phyloP scores from a whole-genome alignment of 345 rosid species.

The Gossypium australe region DNA sequence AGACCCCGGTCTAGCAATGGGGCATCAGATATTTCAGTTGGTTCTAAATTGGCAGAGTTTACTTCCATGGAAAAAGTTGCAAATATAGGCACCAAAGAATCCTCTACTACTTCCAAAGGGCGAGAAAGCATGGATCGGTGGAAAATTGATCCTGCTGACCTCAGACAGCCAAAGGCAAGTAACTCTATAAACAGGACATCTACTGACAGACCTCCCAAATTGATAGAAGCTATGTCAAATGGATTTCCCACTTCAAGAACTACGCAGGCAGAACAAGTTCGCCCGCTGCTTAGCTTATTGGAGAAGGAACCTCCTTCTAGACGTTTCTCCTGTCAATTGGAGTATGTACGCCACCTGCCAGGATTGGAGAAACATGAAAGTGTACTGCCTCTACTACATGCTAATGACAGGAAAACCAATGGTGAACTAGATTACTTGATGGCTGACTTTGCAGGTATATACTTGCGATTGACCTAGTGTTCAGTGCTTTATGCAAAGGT shows the following conservation, averaged over 20 bases:
- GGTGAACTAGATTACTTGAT: conserved; percentile 89
- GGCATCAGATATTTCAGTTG: conserved; percentile 37
- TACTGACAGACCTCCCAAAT: conserved; percentile 66
- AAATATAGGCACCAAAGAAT: conserved; percentile 26
- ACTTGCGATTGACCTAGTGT: neutral
- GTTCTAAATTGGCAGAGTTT: conserved; percentile 32
- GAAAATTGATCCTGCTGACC: conserved; percentile 47
- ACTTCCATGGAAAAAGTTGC: conserved; percentile 31
- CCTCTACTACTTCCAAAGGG: conserved; percentile 29
- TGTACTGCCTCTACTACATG: conserved; percentile 78
- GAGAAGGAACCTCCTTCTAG: conserved; percentile 96
- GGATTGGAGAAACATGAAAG: conserved; percentile 95
- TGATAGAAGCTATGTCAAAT: conserved; percentile 55
- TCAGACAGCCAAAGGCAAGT: conserved; percentile 43
- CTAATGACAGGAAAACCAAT: conserved; percentile 78
- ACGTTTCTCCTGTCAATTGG: conserved; percentile 85
- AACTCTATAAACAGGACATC: conserved; percentile 55
- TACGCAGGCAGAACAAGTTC: conserved; percentile 75
- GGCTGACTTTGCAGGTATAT: conserved; percentile 92
- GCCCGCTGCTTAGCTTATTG: conserved; percentile 94
- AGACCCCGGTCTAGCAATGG: conserved; percentile 59
- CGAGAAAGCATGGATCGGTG: conserved; percentile 38
- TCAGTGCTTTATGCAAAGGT: neutral
- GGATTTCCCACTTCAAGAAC: conserved; percentile 41
- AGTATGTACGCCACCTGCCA: conserved; percentile 67